Evolutionary conservation across 2,329 filamentous ascomycete species (phyloP).

Genomic region (Teratosphaeria gauchensis): DNA sequence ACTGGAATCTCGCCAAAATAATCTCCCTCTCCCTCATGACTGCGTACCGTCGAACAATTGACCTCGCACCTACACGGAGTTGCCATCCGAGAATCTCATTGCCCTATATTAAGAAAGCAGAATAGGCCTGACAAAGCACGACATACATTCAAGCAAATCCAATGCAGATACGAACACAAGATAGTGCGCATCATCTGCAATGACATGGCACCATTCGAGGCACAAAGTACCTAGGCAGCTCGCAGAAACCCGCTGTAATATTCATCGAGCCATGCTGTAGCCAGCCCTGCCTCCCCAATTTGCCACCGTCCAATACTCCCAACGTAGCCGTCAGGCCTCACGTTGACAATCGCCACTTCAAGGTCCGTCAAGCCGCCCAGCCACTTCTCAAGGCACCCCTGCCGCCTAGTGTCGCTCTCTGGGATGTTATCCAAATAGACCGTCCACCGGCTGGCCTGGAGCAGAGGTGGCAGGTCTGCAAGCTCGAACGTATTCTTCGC

Average conservation of each 20-base stretch:
- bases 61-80: too few relatives aligned
- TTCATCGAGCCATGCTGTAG: not conserved
- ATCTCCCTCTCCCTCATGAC: too few relatives aligned
- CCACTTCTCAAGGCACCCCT: not conserved
- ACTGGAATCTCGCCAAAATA: too few relatives aligned
- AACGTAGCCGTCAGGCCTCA: not conserved
- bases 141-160: not conserved
- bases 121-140: too few relatives aligned
- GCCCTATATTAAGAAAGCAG: too few relatives aligned
- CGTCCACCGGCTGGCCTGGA: not conserved
- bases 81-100: too few relatives aligned
- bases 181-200: not conserved
- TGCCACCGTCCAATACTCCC: not conserved
- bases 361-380: not conserved
- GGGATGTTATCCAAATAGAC: not conserved
- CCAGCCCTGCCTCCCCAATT: not conserved
- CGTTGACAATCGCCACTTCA: not conserved
- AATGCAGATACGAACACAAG: not conserved
- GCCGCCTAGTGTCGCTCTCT: not conserved
- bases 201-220: not conserved
- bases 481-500: not conserved
- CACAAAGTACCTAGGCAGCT: not conserved
- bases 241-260: not conserved
- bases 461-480: not conserved
- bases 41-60: too few relatives aligned